Evolutionary conservation across 495 filamentous ascomycete species (phyloP), one percentile per base, ranked within the genome.

Genomic region (Xeromyces bisporus): DNA sequence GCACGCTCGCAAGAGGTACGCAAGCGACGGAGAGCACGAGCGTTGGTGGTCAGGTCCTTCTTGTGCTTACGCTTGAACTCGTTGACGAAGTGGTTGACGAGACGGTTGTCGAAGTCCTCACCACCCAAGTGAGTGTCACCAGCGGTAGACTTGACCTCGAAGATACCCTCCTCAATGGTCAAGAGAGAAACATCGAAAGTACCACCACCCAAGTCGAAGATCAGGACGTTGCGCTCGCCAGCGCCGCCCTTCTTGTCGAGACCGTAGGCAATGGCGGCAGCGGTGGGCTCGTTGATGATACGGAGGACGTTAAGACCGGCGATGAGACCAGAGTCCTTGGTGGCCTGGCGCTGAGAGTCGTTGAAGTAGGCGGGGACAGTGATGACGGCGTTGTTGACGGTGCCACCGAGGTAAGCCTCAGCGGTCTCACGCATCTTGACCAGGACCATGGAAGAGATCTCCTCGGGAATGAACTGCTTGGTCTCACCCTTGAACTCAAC

Each of bases 291-390:
- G 73, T 97, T 94, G 68, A 94, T 94, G 71, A 94, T 93, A 71
- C 89, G 89, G 61, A 94, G 85, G 36, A 94, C 81, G 66, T 97
- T 94, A 33, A 97, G 71, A 52, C 87, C 89, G 43, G 87, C 73
- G 55, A 97, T 97, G 53, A 87, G 77, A 71, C 89, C 89, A 45
- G 89, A 81, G 55, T 97, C 89, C 71, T 97, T 97, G 60, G 89
- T 97, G 36, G 89, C 86, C 64, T 94, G 87, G 61, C 87, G 82
- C 67, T 97, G 89, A 47, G 86, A 91, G 73, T 94, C 89, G 69
- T 94, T 97, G 80, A 97, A 97, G 71, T 97, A 97, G 51, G 87
- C 89, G 14, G 89, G 87, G 38, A 97, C 87, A 41, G 87, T 97
- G 56, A 97, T 78, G 51, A 97, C 87, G 32, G 87, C 89, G 66